Conservation (phyloP, 257 asterid genomes). For the Solanum lignicaule region DNA sequence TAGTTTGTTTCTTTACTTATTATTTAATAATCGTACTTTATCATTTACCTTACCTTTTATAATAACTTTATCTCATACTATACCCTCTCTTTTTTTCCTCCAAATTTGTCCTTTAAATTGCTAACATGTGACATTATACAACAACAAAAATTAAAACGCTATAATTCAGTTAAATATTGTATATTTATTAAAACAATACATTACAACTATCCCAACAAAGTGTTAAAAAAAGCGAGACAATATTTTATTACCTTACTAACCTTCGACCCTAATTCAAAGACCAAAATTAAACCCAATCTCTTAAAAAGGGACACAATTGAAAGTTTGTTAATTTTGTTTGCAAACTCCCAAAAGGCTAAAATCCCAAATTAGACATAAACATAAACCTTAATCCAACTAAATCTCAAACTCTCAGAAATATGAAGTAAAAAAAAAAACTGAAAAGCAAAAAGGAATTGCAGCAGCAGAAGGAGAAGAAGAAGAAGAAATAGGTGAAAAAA, state of each 20-base stretch:
- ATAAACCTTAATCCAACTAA: neutral
- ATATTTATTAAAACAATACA: too few species aligned
- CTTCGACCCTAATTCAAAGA: neutral
- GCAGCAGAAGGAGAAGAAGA: neutral
- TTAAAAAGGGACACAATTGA: neutral
- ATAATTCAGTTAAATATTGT: rapidly evolving
- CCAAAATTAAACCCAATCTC: neutral
- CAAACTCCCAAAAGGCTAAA: neutral
- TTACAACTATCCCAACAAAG: neutral
- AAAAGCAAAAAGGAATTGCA: neutral
- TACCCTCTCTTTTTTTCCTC: neutral
- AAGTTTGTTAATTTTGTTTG: neutral
- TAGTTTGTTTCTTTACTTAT: neutral
- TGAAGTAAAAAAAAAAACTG: neutral
- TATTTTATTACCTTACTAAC: neutral
- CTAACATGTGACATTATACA: neutral
- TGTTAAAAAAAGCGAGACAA: neutral
- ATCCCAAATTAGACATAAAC: neutral
- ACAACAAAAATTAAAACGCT: neutral
- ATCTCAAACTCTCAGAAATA: neutral
- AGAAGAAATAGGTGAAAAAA: neutral
- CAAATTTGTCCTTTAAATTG: neutral
- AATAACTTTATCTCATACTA: neutral
- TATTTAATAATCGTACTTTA: neutral
- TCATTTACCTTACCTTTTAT: neutral